Conservation (phyloP, 129 eudicot species). For the Oenanthe sinensis region DNA sequence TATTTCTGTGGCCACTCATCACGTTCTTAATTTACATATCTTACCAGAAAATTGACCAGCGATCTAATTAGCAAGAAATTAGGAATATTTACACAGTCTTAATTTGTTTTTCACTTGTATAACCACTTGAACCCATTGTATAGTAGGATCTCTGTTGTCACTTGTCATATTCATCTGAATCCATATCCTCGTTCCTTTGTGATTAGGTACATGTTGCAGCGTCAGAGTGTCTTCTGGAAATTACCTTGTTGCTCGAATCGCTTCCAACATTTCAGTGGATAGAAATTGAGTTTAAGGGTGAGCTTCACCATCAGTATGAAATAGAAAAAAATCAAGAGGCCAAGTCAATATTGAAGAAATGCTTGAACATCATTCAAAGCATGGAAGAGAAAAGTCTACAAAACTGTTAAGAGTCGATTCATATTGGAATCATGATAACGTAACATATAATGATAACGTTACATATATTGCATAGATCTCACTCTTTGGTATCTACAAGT, state of each 20-base stretch:
- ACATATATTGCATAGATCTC: not conserved
- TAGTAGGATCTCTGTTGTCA: not conserved
- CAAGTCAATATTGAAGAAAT: constrained; percentile 59
- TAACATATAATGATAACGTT: not conserved
- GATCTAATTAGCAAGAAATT: not conserved
- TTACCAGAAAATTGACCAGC: not conserved
- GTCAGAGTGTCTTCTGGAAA: constrained; percentile 72
- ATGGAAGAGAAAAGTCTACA: constrained; percentile 19
- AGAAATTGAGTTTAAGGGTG: constrained; percentile 42
- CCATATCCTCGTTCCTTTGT: not conserved
- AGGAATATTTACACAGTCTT: not conserved
- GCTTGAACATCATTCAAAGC: constrained; percentile 48
- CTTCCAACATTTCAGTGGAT: constrained; percentile 21
- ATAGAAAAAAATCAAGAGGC: constrained; percentile 75
- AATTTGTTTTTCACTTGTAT: not conserved
- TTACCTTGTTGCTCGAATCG: constrained; percentile 32
- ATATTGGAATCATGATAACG: not conserved
- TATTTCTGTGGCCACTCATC: not conserved
- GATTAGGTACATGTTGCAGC: constrained; percentile 83
- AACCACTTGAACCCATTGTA: not conserved
- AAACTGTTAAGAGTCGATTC: not conserved
- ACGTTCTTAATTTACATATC: not conserved
- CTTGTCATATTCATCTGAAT: not conserved
- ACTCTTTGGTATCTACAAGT: not conserved
- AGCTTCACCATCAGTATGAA: constrained; percentile 55